phyloP scores from a whole-genome alignment of 176 grass and related monocot genomes.

The Melocanna baccifera region DNA sequence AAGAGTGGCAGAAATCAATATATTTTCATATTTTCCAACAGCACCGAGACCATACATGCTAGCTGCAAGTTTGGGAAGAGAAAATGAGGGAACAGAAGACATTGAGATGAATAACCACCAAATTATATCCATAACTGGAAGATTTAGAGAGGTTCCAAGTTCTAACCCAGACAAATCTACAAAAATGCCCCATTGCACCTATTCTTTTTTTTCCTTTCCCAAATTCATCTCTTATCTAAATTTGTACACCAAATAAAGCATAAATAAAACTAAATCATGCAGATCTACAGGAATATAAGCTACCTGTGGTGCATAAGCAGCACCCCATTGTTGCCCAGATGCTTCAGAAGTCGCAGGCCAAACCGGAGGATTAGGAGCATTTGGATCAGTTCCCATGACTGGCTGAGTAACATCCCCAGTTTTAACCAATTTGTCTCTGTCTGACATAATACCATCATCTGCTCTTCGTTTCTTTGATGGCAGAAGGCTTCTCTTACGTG shows the following conservation, averaged over 20 bases:
- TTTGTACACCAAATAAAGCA: neutral
- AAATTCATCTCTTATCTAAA: neutral
- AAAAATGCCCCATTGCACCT: neutral
- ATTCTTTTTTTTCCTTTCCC: neutral
- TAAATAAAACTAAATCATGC: neutral
- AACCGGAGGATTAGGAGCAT: constrained; percentile 54
- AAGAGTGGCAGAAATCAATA: neutral
- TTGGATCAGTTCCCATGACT: constrained; percentile 55
- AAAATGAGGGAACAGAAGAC: neutral
- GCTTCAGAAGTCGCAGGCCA: constrained; percentile 54
- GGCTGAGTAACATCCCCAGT: constrained; percentile 52
- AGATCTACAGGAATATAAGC: neutral
- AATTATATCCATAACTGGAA: neutral
- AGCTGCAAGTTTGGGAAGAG: neutral
- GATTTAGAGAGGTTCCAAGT: neutral
- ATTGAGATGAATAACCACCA: neutral
- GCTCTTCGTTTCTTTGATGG: constrained; percentile 77
- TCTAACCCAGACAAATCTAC: neutral
- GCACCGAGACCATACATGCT: neutral
- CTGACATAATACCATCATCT: constrained; percentile 67
- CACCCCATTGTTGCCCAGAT: constrained; percentile 60
- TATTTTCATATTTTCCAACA: neutral
- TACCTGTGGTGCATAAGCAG: constrained; percentile 71
- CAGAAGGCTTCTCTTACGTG: constrained; percentile 57
- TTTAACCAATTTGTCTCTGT: constrained; percentile 70